Base-by-base conservation (phyloP, 2,329 filamentous ascomycete species). In the Neonectria ditissima region DNA sequence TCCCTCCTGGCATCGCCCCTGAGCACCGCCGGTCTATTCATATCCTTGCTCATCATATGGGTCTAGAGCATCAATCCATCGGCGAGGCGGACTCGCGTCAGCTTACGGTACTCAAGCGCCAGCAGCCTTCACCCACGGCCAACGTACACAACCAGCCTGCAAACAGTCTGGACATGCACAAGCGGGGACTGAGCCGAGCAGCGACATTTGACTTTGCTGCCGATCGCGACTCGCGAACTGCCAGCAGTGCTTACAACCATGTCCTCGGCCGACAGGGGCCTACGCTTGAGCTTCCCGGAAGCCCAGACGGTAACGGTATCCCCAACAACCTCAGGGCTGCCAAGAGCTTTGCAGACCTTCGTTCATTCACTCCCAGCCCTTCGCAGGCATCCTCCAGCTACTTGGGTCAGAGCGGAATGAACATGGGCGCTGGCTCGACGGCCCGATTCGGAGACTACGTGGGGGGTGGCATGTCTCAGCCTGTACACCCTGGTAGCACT, bases 161-260 rank as follows among this genome's bases (percentile, higher is more conserved):
- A 60, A 90, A 92, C 62, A 88, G 89, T 22, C 83, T 89, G 54
- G 93, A 97, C 68, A 89, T 92, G 59, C 90, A 93, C 71, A 91
- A 95, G 70, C 92, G 95, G 65, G 92, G 91, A 5, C 83, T 99
- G 37, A 97, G 94, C 81, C 91, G 96, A 66, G 94, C 96, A 16
- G 96, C 96, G n/a, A 98, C 96, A 2, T 97, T 97, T 69, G 96
- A 98, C 79, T 98, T 98, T 79, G 94, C 92, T 69, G 91, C 94
- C 66, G 89, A 92, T 55, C 87, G 92, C 57, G 91, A 91, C 65
- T 90, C 91, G 22, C 81, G 86, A 20, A 82, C 82, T 32, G 90
- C 89, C 20, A 85, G 84, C 52, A 89, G 87, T 69, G 91, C 91
- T 69, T 95, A 94, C 70, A 73, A 78, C 69, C 89, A 90, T 73